phyloP scores from a whole-genome alignment of 2,329 filamentous ascomycete genomes.

The Reticulascus tulasneorum region DNA sequence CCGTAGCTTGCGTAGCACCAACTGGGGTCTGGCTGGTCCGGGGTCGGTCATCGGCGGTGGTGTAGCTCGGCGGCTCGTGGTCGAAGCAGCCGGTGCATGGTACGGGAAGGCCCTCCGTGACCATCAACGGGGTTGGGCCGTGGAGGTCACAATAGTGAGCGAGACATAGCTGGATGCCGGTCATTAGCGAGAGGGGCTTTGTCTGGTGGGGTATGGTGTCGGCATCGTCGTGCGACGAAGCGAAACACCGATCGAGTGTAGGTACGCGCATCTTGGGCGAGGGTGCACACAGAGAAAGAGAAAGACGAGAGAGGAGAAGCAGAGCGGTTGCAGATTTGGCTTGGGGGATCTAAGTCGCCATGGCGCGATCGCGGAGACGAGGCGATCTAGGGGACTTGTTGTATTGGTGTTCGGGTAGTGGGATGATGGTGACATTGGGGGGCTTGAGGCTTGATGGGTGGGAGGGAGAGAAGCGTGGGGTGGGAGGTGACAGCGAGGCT shows the following conservation, averaged over 20 bases:
- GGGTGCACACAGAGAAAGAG: background rate
- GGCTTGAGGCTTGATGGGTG: too few relatives aligned
- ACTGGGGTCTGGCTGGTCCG: constrained; percentile 32
- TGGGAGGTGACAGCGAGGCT: too few relatives aligned
- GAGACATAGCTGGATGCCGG: constrained; percentile 56
- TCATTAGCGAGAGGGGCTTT: constrained; percentile 13
- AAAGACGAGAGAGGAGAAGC: background rate
- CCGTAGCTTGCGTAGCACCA: constrained; percentile 25
- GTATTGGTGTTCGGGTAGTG: too few relatives aligned
- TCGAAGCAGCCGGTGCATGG: constrained; percentile 59
- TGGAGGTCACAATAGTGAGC: constrained; percentile 69
- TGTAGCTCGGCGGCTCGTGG: constrained; percentile 26
- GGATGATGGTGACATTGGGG: too few relatives aligned
- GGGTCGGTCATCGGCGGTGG: constrained; percentile 29
- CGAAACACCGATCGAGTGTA: constrained; percentile 10
- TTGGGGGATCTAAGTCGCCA: too few relatives aligned
- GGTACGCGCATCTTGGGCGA: constrained; percentile 14
- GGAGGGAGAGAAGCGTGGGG: too few relatives aligned
- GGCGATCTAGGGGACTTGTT: too few relatives aligned
- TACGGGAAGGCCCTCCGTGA: constrained; percentile 62
- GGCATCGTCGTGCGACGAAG: constrained; percentile 3
- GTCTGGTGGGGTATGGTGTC: constrained; percentile 10
- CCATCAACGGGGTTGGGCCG: constrained; percentile 66
- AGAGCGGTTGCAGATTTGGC: too few relatives aligned
- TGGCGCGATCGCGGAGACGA: too few relatives aligned